Base-by-base conservation (phyloP, 352 stramenopile species). In the Phytophthora pisi region DNA sequence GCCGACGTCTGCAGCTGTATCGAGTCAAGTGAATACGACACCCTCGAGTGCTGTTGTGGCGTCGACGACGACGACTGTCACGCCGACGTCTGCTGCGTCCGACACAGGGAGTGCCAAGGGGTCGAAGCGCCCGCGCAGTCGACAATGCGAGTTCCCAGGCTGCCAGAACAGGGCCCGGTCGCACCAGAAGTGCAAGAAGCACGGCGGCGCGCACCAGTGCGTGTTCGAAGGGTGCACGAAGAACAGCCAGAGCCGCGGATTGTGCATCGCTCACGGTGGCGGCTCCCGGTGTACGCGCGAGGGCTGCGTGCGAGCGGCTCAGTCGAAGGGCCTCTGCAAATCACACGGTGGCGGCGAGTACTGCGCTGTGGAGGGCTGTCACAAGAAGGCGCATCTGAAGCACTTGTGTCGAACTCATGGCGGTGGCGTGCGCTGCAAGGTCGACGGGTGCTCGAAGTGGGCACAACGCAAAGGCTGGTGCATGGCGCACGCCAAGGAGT, bases 181-280 rank as follows among this genome's bases (percentile, higher is more conserved):
- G 28, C 86, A 96, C 60, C 86, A 95, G 60, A 91, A 93, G 56
- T 96, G 89, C 84, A 96, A 96, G 67, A 96, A 95, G 34, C 89
- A 96, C 65, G 89, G 89, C 24, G 89, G 89, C n/a, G 89, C 87
- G 2, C 86, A 93, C 47, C 89, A 92, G 54, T 96, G 89, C 38
- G 84, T 90, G 18, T 90, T 89, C 47, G 84, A 92, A 67, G 89
- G 89, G 5, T 96, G 89, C 67, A 80, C 74, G 57, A 96, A 96
- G 75, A 96, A 95, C 77, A 93, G 84, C 61, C 86, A 96, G 74
- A 94, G 87, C 67, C 84, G 88, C 6, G 88, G 88, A 11, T 61
- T 96, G 46, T 96, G 88, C 70, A 94, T 94, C 51, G 86, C 88
- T 3, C 88, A 96, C 58, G 88, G 88, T 45, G 88, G 88, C 9